Evolutionary conservation across 768 basidiomycete genomes (phyloP).

Genomic region (Termitomyces eurrhizus): DNA sequence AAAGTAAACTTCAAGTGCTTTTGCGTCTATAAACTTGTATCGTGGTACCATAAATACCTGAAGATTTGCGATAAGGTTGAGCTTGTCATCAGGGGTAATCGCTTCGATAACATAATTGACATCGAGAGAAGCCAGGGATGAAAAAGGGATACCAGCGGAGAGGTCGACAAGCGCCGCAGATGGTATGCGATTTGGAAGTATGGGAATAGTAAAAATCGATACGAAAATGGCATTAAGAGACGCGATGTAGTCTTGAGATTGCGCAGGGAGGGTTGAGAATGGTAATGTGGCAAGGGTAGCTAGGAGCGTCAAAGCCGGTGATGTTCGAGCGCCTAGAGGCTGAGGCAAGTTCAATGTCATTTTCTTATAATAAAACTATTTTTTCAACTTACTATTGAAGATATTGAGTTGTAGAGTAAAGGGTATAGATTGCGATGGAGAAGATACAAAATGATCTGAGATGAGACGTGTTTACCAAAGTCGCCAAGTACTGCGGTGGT

Average conservation of each 20-base stretch:
- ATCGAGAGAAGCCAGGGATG: constrained; percentile 27
- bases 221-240: constrained; percentile 39
- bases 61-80: constrained; percentile 74
- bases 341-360: constrained; percentile 20
- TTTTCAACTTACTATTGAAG: constrained; percentile 43
- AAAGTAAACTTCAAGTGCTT: constrained; percentile 51
- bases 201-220: constrained; percentile 65
- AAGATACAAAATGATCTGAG: constrained; percentile 40
- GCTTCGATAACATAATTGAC: constrained; percentile 22
- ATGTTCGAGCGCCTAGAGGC: constrained; percentile 56
- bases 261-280: constrained; percentile 26
- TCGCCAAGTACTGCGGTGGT: constrained; percentile 25
- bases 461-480: constrained; percentile 26
- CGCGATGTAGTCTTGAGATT: constrained; percentile 21
- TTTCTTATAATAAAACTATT: background rate
- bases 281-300: constrained; percentile 41
- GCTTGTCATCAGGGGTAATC: constrained; percentile 27
- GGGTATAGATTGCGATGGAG: constrained; percentile 43
- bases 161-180: constrained; percentile 59
- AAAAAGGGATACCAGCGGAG: constrained; percentile 58
- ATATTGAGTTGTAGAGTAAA: constrained; percentile 36
- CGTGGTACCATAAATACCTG: constrained; percentile 60
- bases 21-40: constrained; percentile 44
- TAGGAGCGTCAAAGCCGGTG: constrained; percentile 45
- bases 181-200: constrained; percentile 75